These are phyloP conservation scores for Ustilago xerochloae DNA, from an alignment of 1,284 basidiomycete species.

Conservation along the genomic window DNA sequence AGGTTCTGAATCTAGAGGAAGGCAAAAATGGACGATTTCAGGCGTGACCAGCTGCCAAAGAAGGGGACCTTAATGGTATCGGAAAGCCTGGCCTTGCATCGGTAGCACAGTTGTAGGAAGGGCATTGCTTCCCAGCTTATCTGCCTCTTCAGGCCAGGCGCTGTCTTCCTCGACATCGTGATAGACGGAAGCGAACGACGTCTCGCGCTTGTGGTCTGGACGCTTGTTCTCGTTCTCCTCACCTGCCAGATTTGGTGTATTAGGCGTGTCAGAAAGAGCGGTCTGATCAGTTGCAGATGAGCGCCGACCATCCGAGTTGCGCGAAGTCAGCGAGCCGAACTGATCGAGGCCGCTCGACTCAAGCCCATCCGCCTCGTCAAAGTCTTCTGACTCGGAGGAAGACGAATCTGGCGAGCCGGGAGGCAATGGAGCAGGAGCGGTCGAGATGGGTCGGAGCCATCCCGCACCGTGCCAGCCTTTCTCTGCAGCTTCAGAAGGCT, in stretches of 20 bases:
- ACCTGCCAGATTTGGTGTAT: constrained; percentile 2
- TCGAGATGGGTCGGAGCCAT: constrained; percentile 41
- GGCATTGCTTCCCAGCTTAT: neutral
- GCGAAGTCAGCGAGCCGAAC: constrained; percentile 3
- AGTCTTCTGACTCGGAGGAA: constrained; percentile 12
- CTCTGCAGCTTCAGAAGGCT: constrained; percentile 40
- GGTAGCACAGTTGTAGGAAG: constrained; percentile 3
- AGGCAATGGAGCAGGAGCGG: constrained; percentile 18
- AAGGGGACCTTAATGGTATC: neutral
- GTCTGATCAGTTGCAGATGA: constrained; percentile 30
- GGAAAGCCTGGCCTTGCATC: constrained; percentile 2
- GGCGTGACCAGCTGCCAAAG: too few relatives aligned
- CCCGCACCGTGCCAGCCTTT: constrained; percentile 52
- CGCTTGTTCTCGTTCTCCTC: neutral
- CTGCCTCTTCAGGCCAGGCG: neutral
- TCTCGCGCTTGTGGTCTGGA: constrained; percentile 17
- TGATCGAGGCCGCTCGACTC: neutral
- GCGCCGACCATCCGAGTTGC: constrained; percentile 21
- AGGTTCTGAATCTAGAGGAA: neutral
- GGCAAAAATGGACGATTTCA: too few relatives aligned
- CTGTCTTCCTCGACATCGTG: constrained; percentile 24
- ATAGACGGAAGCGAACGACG: constrained; percentile 25
- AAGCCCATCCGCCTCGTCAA: constrained; percentile 8
- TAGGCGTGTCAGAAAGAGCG: constrained; percentile 4
- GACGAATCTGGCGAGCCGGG: constrained; percentile 9